A percentile compares a stretch with the other conserved stretches of the same genome.
Evolutionary conservation across 768 basidiomycete genomes (phyloP).

Genomic region (Naganishia randhawae): DNA sequence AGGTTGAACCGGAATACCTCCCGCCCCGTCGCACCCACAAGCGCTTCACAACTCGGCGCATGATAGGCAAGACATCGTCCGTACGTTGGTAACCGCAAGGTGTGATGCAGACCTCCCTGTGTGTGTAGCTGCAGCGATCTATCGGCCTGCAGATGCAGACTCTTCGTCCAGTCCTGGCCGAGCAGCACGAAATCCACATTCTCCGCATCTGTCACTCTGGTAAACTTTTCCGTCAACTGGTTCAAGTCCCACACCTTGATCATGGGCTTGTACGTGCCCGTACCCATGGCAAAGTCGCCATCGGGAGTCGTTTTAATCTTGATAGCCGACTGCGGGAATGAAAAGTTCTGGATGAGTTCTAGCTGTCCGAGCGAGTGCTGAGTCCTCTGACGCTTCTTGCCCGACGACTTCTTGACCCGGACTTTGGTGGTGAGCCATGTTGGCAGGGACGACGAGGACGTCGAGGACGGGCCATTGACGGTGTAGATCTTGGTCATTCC

Average conservation of each 20-base stretch:
- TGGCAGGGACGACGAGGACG: conserved; percentile 84
- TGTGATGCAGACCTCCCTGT: conserved; percentile 86
- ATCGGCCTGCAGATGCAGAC: conserved; percentile 92
- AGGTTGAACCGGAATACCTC: conserved; percentile 92
- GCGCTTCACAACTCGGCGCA: conserved; percentile 85
- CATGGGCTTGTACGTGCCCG: conserved; percentile 96
- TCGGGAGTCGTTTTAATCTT: conserved; percentile 84
- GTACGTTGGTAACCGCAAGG: conserved; percentile 88
- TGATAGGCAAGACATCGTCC: conserved; percentile 91
- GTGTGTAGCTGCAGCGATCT: conserved; percentile 92
- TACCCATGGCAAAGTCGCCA: conserved; percentile 86
- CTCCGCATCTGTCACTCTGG: conserved; percentile 90
- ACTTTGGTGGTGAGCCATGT: conserved; percentile 72
- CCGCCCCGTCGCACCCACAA: conserved; percentile 75
- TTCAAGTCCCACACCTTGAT: conserved; percentile 93
- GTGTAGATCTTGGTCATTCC: conserved; percentile 72
- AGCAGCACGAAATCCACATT: conserved; percentile 96
- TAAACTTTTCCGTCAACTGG: conserved; percentile 88
- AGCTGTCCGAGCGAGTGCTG: conserved; percentile 70
- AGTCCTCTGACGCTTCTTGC: conserved; percentile 46
- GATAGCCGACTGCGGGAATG: conserved; percentile 94
- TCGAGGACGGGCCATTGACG: conserved; percentile 83
- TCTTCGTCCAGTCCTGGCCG: conserved; percentile 98
- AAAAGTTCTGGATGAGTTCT: conserved; percentile 91
- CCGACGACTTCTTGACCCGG: conserved; percentile 38